These are phyloP conservation scores for Penicillium glabrum DNA, from an alignment of 2,329 filamentous ascomycete genomes.

Conservation along the genomic window DNA sequence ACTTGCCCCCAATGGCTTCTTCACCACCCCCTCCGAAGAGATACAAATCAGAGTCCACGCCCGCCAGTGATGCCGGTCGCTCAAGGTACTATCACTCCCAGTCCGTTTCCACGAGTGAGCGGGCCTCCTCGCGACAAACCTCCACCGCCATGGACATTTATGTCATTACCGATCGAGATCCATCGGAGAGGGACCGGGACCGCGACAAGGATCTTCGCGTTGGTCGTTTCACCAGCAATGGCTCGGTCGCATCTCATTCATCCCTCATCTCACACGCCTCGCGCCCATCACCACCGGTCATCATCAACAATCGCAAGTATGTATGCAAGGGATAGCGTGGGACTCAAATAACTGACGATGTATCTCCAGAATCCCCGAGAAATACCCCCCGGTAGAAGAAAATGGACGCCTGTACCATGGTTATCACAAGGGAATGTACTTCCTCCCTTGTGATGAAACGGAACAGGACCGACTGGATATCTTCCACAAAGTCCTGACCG, in stretches of 20 bases:
- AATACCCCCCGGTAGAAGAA: slow-evolving; percentile 54
- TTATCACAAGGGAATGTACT: slow-evolving; percentile 67
- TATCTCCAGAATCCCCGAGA: slow-evolving; percentile 32
- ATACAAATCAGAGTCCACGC: slow-evolving; percentile 25
- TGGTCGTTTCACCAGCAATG: slow-evolving; percentile 30
- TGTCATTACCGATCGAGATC: slow-evolving; percentile 32
- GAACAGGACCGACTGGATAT: slow-evolving; percentile 80
- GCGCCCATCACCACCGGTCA: slow-evolving; percentile 18
- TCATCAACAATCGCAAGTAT: slow-evolving; percentile 20
- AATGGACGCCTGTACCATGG: slow-evolving; percentile 71
- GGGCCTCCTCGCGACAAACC: slow-evolving; percentile 32
- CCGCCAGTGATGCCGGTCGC: slow-evolving; percentile 23
- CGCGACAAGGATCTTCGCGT: slow-evolving; percentile 13
- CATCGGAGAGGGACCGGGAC: slow-evolving; percentile 11
- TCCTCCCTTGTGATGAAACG: slow-evolving; percentile 74
- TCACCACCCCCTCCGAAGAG: slow-evolving; percentile 22
- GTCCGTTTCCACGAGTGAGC: slow-evolving; percentile 26
- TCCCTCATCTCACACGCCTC: slow-evolving; percentile 20
- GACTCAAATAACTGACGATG: background rate
- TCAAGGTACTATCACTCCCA: slow-evolving; percentile 24
- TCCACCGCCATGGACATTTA: slow-evolving; percentile 40
- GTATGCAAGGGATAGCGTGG: background rate
- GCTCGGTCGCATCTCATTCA: slow-evolving; percentile 26
- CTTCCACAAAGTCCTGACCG: slow-evolving; percentile 73
- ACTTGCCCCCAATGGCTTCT: slow-evolving; percentile 17